A percentile compares a stretch with the other conserved stretches of the same genome.
Evolutionary conservation across 768 basidiomycete species (phyloP).

Genomic region (Tulasnella calospora): DNA sequence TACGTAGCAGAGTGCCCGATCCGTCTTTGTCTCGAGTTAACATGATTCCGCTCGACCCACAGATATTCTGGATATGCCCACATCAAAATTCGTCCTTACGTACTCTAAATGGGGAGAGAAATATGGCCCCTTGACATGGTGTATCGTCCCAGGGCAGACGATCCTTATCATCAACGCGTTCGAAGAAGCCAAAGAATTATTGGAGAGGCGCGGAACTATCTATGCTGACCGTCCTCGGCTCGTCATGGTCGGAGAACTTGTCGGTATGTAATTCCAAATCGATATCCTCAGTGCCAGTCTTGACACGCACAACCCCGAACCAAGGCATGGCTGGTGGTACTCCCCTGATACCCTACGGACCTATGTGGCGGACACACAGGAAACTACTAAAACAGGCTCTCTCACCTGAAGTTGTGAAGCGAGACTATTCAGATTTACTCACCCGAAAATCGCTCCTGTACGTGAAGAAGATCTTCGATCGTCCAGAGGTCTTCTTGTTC

Average conservation of each 20-base stretch:
- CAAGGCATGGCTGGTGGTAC: constrained; percentile 18
- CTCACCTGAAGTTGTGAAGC: not conserved
- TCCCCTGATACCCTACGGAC: constrained; percentile 22
- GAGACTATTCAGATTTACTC: not conserved
- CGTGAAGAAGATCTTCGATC: constrained; percentile 8
- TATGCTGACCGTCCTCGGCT: constrained; percentile 41
- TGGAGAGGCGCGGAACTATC: constrained; percentile 43
- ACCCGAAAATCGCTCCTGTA: not conserved
- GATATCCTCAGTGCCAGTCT: not conserved
- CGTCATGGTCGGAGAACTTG: constrained; percentile 29
- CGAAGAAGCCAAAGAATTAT: constrained; percentile 40
- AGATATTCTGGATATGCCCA: constrained; percentile 46
- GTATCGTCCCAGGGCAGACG: constrained; percentile 32
- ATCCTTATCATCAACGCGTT: constrained; percentile 41
- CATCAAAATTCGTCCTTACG: constrained; percentile 37
- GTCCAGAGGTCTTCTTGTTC: constrained; percentile 9
- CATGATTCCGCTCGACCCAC: not conserved
- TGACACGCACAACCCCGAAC: not conserved
- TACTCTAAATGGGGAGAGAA: constrained; percentile 44
- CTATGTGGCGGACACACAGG: not conserved
- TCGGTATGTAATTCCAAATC: not conserved
- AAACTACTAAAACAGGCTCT: constrained; percentile 22
- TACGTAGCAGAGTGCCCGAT: not conserved
- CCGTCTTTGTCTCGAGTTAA: not conserved
- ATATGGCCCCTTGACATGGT: constrained; percentile 36